A percentile compares a stretch with the other conserved stretches of the same genome.
Evolutionary conservation across 2,329 filamentous ascomycete species (phyloP).

Genomic region (Alternaria triticimaculans): DNA sequence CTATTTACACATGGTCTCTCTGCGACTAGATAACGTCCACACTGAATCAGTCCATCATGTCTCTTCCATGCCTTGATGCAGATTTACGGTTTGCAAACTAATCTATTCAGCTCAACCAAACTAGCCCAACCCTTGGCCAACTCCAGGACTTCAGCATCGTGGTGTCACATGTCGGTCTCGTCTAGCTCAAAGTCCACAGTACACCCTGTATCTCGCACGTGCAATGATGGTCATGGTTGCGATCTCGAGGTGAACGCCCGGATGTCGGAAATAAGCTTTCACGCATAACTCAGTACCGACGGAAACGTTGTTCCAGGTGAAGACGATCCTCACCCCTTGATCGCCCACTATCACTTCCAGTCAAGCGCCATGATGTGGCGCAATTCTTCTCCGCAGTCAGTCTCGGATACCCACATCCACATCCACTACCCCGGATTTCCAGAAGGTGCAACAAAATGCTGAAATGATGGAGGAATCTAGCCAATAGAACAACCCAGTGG

Average conservation of each 20-base stretch:
- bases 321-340: not conserved
- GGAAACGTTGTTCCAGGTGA: not conserved
- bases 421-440: not conserved
- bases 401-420: not conserved
- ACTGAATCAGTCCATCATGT: not conserved
- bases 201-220: not conserved
- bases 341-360: not conserved
- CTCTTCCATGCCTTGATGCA: not conserved
- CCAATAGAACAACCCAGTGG: not conserved
- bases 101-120: not conserved
- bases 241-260: not conserved
- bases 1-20: not conserved
- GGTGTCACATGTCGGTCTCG: not conserved
- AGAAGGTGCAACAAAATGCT: not conserved
- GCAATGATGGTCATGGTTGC: not conserved
- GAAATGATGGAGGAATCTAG: not conserved
- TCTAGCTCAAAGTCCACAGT: not conserved
- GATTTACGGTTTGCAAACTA: not conserved
- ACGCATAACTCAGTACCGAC: not conserved
- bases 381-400: not conserved
- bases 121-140: not conserved
- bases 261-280: not conserved
- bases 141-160: not conserved
- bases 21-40: not conserved
- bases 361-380: not conserved